Base-by-base conservation (phyloP, 2,329 filamentous ascomycete genomes). In the Fusarium hainanense region DNA sequence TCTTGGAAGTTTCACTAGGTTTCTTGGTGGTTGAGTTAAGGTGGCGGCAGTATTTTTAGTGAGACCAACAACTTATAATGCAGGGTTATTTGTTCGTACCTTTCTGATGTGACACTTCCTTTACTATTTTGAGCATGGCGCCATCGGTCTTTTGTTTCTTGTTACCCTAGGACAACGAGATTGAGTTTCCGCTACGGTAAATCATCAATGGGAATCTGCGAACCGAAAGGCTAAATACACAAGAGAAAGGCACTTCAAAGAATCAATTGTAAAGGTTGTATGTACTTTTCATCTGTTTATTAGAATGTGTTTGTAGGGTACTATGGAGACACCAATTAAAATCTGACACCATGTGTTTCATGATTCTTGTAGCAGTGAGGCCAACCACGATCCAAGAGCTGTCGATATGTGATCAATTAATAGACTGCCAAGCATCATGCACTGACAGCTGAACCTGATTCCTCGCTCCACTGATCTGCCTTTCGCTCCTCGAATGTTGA, bases 391-490 rank as follows among this genome's bases (percentile, higher is more conserved):
- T 57, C 40, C 30, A n/a, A 20, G 42, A 55, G 18, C 9, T 10
- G n/a, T 37, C 30, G 12, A 37, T 37, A 21, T 37, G 42, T 27
- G 43, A 40, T 62, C 54, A 27, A 59, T 41, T 58, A 23, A 49
- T 23, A 54, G 20, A 20, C 25, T 11, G 23, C 34, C 49, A 51
- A 51, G 34, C 49, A 41, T 52, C 13, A 12, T 21, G 49, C 7
- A n/a, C 23, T 52, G 23, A 25, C 49, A 52, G 23, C 11, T 21
- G 10, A 41, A 34, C 30, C 32, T 21, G 6, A 9, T 25, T 40
- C 28, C 44, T 11, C 27, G 18, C 50, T 49, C 56, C 56, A 47
- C 63, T 49, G 44, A 56, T 63, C 63, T 57, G 37, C 50, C 50
- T 27, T 42, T 13, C 46, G 21, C 40, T 28, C 43, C 21, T 63